Percentiles rank a stretch among this genome's conserved stretches.
Conservation (phyloP, 306 rosid species). For the Trifolium dubium region DNA sequence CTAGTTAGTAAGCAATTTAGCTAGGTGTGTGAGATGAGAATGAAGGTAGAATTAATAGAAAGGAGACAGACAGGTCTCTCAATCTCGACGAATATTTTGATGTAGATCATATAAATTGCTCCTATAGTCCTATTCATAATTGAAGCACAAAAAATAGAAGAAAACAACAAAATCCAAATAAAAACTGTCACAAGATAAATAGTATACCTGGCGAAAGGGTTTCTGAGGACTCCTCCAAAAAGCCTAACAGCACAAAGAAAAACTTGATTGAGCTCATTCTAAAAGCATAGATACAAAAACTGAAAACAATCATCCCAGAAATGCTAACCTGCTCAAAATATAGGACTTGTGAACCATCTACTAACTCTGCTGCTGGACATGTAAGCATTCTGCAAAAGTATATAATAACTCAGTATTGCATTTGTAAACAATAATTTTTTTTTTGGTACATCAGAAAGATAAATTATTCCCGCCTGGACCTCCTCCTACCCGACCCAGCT, state of each 20-base stretch:
- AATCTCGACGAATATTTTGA: neutral
- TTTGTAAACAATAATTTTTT: too few species aligned
- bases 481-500: too few species aligned
- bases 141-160: neutral
- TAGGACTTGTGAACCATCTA: conserved; percentile 84
- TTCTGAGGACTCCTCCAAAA: conserved; percentile 97
- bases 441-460: too few species aligned
- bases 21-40: too few species aligned
- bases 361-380: conserved; percentile 97
- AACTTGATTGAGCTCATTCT: conserved; percentile 22
- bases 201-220: conserved; percentile 91
- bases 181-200: neutral
- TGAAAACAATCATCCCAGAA: neutral
- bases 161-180: conserved; percentile 9
- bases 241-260: conserved; percentile 65
- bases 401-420: neutral
- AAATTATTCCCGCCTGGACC: too few species aligned
- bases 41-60: too few species aligned
- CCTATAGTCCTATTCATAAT: neutral
- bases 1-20: neutral
- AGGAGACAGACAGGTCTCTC: too few species aligned
- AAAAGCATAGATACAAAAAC: neutral
- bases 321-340: conserved; percentile 84
- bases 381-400: conserved; percentile 51
- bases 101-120: neutral